Evolutionary conservation across 148 eudicot genomes (phyloP), one percentile per base, ranked within the genome.

Genomic region (Pharnaceum exiguum): DNA sequence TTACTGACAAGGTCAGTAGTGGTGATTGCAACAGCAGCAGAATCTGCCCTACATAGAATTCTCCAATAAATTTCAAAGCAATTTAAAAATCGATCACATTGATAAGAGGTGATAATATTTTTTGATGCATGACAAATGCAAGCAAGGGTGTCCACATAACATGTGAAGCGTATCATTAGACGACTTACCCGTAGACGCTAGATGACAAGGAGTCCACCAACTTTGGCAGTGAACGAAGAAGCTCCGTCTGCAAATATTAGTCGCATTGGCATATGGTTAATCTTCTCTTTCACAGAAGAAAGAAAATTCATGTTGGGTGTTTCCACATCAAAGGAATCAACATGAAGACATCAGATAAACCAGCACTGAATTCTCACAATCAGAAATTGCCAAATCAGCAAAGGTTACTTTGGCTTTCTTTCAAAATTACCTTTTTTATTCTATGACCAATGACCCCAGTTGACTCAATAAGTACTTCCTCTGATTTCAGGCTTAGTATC

Each of bases 1-100:
- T 93, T 93, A 76, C 84, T 88, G 53, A 93, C 99, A 56, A 93
- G 96, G 63, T 93, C 99, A 42, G 99, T 93, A 51, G 99, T 93
- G 4, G 99, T 93, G 75, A 93, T 93, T 46, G 96, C 99, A 52
- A 93, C 91, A 32, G 99, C 96, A 44, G 99, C 96, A 50, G 89
- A 88, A 71, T 85, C 86, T 69, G 86, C 99, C 71, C 99, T 93
- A 83, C 66, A 79, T 19, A n/a, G 8, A 35, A 52, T 29, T 38
- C 42, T 44, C 62, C 16, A 65, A 62, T 65, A 59, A 49, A 55
- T 35, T 64, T 38, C 45, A 47, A 51, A 31, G 9, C 13, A 9
- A 28, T 32, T 21, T 37, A 4, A 22, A 48, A 39, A 31, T 12
- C n/a, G 26, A 60, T 16, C 16, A 46, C 22, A 29, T 51, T 11